These are phyloP conservation scores for Calonectria pseudoreteaudii DNA, from an alignment of 2,329 filamentous ascomycete genomes.

Conservation along the genomic window DNA sequence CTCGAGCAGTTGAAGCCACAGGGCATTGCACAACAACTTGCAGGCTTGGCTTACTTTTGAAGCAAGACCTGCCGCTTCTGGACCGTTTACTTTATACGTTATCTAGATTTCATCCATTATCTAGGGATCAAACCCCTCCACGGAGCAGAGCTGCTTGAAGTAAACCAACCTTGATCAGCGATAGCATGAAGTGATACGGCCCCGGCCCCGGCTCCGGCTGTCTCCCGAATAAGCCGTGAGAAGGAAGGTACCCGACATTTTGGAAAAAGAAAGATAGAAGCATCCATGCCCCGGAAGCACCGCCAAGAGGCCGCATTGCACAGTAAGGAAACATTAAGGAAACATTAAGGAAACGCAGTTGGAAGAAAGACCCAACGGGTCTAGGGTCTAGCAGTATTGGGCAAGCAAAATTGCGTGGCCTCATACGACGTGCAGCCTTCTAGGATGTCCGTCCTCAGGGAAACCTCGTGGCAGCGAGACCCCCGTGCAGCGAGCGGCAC, in stretches of 20 bases:
- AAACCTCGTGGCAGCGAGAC: conserved; percentile 21
- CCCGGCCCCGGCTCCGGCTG: neutral
- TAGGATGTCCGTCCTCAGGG: neutral
- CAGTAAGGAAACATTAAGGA: conserved; percentile 17
- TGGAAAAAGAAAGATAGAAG: conserved; percentile 21
- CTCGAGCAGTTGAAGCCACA: neutral
- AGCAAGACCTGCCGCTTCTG: conserved; percentile 22
- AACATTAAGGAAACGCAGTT: conserved; percentile 14
- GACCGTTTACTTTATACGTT: neutral
- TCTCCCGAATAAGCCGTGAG: conserved; percentile 23
- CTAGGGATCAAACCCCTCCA: neutral
- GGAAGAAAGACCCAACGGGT: neutral
- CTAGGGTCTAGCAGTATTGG: conserved; percentile 13
- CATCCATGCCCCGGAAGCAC: neutral
- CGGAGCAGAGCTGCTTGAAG: neutral
- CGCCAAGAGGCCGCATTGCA: conserved; percentile 5
- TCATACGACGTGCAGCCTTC: conserved; percentile 29
- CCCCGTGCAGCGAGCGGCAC: conserved; percentile 7
- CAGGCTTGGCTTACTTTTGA: neutral
- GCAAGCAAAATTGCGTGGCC: conserved; percentile 31
- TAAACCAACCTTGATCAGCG: conserved; percentile 17
- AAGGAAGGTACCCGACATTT: conserved; percentile 23
- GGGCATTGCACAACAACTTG: no score
- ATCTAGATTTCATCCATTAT: conserved; percentile 7
- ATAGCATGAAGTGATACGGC: neutral